Evolutionary conservation across 2,329 filamentous ascomycete species (phyloP).

Genomic region (Calonectria hawksworthii): DNA sequence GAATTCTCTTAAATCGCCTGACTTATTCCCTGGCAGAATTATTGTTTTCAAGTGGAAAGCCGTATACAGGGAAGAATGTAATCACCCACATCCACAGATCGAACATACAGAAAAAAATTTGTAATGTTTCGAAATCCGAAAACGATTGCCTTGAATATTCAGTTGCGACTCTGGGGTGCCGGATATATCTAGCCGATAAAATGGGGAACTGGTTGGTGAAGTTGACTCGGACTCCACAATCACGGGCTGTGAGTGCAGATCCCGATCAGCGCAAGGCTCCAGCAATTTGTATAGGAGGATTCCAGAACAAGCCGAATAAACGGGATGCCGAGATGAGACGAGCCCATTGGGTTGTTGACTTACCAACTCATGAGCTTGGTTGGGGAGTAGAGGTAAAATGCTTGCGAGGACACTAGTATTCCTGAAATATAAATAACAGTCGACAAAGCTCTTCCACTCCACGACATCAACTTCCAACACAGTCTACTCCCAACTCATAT

Average conservation of each 20-base stretch:
- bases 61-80: too few relatives aligned
- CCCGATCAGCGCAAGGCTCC: background rate
- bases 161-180: too few relatives aligned
- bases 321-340: background rate
- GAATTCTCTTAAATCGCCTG: too few relatives aligned
- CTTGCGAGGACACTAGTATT: background rate
- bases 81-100: too few relatives aligned
- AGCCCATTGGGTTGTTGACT: background rate
- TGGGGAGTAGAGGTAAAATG: rapidly evolving
- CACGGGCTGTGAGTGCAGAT: background rate
- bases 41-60: too few relatives aligned
- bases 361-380: background rate
- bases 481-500: background rate
- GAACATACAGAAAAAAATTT: too few relatives aligned
- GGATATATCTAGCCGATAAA: background rate
- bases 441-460: background rate
- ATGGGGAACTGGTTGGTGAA: background rate
- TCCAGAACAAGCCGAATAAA: background rate
- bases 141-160: background rate
- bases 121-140: background rate
- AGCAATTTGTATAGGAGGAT: background rate
- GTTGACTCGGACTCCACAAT: background rate
- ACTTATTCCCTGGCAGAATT: too few relatives aligned
- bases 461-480: background rate
- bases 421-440: background rate